Evolutionary conservation across 2,329 filamentous ascomycete species (phyloP), one percentile per base, ranked within the genome.

Genomic region (Fusarium anguioides): DNA sequence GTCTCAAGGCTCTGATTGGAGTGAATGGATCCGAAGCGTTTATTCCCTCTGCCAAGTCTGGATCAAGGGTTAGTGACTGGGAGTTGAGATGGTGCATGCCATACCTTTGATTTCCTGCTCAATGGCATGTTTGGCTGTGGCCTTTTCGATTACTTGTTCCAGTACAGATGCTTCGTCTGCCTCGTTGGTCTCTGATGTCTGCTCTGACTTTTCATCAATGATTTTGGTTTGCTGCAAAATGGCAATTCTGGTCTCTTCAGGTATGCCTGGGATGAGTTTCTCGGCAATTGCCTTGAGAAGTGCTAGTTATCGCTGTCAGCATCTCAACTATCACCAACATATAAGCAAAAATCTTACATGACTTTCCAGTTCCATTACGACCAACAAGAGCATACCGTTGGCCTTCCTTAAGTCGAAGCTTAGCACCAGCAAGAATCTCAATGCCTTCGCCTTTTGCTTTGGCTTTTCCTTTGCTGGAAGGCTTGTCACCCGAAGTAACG

Each of bases 331-430:
- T 17, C 5, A 2, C 21, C 7, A 21, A 9, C 44, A 6, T 17
- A 11, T 17, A 31, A 6, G 15, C 20, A 15, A 21, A 9, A 8
- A 15, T 73, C 84, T 76, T 77, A 90, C 89, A 95, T 6, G 91
- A 94, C 75, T 96, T 96, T 8, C 93, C 93, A 3, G 89, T 91
- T 1, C 93, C 93, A 77, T 96, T 96, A 8, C 91, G 85, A 0
- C 93, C 93, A 20, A 95, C 82, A 3, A 96, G 81, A 0, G 92
- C 92, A 81, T 96, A 96, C 62, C 91, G 85, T 42, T 88, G 83
- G 0, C 91, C 90, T 47, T 89, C 86, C 67, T 95, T 92, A 5
- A 96, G 79, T 23, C 89, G 86, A 33, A 96, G 79, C 56, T 88
- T 89, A 2, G 90, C 91, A 75, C 91, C 87, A 11, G 82, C 82